Evolutionary conservation across 441 rosid genomes (phyloP).

Genomic region (Erysimum pusillum): DNA sequence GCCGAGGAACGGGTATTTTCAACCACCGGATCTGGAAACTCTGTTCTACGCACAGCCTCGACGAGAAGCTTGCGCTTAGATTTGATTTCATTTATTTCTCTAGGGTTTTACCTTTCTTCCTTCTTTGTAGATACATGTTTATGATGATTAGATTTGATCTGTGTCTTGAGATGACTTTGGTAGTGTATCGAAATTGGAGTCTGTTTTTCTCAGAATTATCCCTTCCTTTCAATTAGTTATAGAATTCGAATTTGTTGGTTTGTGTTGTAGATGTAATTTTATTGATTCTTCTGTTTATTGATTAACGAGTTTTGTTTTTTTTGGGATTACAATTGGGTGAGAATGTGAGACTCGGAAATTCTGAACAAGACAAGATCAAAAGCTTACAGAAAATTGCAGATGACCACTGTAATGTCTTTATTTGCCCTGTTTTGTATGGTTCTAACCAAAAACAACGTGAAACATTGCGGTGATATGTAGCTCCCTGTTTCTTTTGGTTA

Average conservation of each 20-base stretch:
- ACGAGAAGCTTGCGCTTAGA: constrained; percentile 51
- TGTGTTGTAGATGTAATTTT: constrained; percentile 9
- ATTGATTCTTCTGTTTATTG: neutral
- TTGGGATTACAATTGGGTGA: neutral
- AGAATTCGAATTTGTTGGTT: neutral
- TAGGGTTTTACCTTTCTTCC: neutral
- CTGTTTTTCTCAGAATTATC: too few species aligned
- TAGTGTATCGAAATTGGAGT: constrained; percentile 3
- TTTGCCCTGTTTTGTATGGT: neutral
- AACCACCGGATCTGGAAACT: constrained; percentile 70
- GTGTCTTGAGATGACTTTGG: neutral
- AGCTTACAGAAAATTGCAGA: neutral
- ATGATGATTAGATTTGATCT: constrained; percentile 22
- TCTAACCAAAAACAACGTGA: neutral
- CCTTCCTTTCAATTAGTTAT: too few species aligned
- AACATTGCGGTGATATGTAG: constrained; percentile 15
- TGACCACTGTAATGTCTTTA: neutral
- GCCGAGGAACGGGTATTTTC: constrained; percentile 67
- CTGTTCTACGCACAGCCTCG: constrained; percentile 51
- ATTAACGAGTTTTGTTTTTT: neutral
- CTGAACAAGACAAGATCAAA: constrained; percentile 5
- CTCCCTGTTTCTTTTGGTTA: neutral
- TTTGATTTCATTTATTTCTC: neutral
- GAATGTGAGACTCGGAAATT: neutral
- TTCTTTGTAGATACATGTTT: constrained; percentile 38